Conservation (phyloP, 1,284 basidiomycete genomes). For the Vanrija sp. region DNA sequence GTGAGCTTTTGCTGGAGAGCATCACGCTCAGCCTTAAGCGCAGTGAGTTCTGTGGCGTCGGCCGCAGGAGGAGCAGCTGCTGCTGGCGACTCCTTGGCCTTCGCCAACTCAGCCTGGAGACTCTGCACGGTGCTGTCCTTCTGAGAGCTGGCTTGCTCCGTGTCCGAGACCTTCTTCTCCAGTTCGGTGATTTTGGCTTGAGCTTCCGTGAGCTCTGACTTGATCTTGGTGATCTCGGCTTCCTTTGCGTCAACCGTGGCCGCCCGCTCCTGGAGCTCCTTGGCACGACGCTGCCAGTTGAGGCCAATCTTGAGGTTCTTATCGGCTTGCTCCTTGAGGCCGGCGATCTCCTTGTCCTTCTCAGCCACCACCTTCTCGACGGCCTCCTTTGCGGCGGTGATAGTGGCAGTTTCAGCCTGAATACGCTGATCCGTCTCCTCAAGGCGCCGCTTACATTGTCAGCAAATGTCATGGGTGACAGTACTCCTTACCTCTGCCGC, state of each 20-base stretch:
- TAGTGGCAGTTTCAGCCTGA: conserved; percentile 27
- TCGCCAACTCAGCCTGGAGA: conserved; percentile 34
- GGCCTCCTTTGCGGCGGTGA: conserved; percentile 37
- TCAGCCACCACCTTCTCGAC: conserved; percentile 27
- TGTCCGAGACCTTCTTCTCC: conserved; percentile 30
- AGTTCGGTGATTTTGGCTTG: conserved; percentile 28
- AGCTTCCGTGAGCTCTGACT: conserved; percentile 23
- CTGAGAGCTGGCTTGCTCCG: conserved; percentile 14
- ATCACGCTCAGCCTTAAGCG: conserved; percentile 31
- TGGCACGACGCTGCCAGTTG: conserved; percentile 36
- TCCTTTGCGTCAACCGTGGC: conserved; percentile 22
- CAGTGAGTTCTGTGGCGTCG: background rate
- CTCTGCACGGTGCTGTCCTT: conserved; percentile 34
- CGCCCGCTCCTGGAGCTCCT: conserved; percentile 11
- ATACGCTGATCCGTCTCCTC: conserved; percentile 35
- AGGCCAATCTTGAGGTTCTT: conserved; percentile 32
- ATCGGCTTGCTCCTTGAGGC: conserved; percentile 21
- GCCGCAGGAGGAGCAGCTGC: background rate
- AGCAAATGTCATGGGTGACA: background rate
- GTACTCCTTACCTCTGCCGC: conserved; percentile 26
- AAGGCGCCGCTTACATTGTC: conserved; percentile 5
- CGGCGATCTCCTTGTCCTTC: conserved; percentile 24
- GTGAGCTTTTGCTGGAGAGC: conserved; percentile 30
- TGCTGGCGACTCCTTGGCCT: conserved; percentile 4
- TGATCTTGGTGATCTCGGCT: conserved; percentile 20